Evolutionary conservation across 805 yeast genomes (phyloP), one percentile per base, ranked within the genome.

Genomic region (Candida dajiaensis): DNA sequence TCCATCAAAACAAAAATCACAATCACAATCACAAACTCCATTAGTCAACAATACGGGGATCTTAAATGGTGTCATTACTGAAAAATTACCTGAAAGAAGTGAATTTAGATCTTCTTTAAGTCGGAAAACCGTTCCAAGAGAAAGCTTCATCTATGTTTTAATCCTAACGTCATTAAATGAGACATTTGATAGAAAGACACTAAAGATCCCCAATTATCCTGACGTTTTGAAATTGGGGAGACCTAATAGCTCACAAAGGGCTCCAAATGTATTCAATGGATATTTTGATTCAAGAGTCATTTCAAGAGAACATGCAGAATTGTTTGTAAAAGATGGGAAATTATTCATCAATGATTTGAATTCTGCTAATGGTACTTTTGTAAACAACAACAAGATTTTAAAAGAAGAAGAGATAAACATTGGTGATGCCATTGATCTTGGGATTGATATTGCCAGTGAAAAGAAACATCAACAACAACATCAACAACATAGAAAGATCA

Each of bases 231-330:
- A 88, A 61, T 71, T 94, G 21, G 99, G 99, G 1, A 76, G 99
- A 46, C 98, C 96, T 41, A 83, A 86, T 16, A 85, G 69, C 47
- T 56, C 86, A 3, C 71, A 71, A 35, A 67, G 76, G 9, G 66
- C 70, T 35, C 83, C 84, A 0, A 67, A 71, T 25, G 67, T 86
- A 2, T 83, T 85, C 33, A 95, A 95, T 62, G 99, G 98, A 0
- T 90, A 77, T 63, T 94, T 94, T 61, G 98, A 94, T 66, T 88
- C 97, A 11, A 72, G 98, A 25, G 98, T 95, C 11, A 74, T 94
- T 40, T 83, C 95, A 18, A 72, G 99, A 53, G 94, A 87, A 59
- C 99, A 94, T 67, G 99, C 99, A 0, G 92, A 87, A 57, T 68
- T 94, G 51, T 87, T 78, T 70, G 78, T 89, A 33, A 94, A 87